Evolutionary conservation across 2,329 filamentous ascomycete genomes (phyloP).

Genomic region (Stachybotrys echinatus): DNA sequence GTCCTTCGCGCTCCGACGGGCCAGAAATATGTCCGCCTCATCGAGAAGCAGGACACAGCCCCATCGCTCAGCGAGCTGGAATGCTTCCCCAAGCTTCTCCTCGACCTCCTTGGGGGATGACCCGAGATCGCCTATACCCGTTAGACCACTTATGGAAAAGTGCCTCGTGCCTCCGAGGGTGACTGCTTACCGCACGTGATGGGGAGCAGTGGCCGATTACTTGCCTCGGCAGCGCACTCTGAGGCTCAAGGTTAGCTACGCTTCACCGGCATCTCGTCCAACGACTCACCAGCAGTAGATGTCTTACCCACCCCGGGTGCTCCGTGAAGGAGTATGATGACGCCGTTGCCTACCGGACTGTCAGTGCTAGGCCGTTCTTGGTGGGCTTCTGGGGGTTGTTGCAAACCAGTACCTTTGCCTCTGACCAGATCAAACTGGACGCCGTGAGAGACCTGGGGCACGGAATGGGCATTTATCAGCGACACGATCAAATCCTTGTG

Average conservation of each 20-base stretch:
- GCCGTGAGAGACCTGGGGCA: too few relatives aligned
- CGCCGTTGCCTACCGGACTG: background rate
- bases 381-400: background rate
- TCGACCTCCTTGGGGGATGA: conserved; percentile 1
- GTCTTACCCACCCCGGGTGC: conserved; percentile 22
- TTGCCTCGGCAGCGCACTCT: conserved; percentile 6
- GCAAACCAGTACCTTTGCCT: background rate
- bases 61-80: conserved; percentile 14
- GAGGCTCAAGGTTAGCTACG: background rate
- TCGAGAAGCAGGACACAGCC: conserved; percentile 15
- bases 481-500: too few relatives aligned
- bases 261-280: background rate
- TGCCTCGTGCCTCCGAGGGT: background rate
- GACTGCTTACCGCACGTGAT: background rate
- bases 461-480: too few relatives aligned
- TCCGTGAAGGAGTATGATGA: conserved; percentile 17
- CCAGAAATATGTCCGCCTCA: conserved; percentile 15
- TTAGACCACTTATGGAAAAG: conserved; percentile 1
- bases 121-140: conserved; percentile 7
- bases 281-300: conserved; percentile 14
- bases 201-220: conserved; percentile 5
- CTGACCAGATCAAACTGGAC: background rate
- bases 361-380: background rate
- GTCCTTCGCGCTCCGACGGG: conserved; percentile 6
- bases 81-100: conserved; percentile 3